phyloP scores from a whole-genome alignment of 495 filamentous ascomycete genomes.

The Letharia columbiana region DNA sequence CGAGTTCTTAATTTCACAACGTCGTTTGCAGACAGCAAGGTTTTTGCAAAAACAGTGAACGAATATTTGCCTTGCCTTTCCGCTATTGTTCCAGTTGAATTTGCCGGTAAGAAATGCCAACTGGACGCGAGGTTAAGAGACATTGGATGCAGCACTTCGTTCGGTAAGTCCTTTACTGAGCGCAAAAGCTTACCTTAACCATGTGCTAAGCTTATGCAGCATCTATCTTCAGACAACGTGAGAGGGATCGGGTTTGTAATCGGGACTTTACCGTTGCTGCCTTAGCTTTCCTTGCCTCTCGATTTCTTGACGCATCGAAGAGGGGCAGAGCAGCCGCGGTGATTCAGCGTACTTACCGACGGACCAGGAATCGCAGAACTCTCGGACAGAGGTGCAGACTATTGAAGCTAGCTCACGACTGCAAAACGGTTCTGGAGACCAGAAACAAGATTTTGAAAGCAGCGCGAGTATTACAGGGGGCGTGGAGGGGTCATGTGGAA shows the following conservation, averaged over 20 bases:
- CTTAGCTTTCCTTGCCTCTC: slow-evolving; percentile 55
- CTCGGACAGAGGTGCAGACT: slow-evolving; percentile 35
- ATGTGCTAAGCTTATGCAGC: slow-evolving; percentile 24
- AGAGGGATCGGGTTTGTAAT: slow-evolving; percentile 34
- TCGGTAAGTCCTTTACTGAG: slow-evolving; percentile 10
- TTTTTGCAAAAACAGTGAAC: slow-evolving; percentile 51
- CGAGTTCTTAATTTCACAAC: slow-evolving; percentile 50
- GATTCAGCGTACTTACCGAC: slow-evolving; percentile 40
- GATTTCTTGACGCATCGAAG: slow-evolving; percentile 46
- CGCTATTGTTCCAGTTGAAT: not conserved
- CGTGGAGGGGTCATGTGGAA: slow-evolving; percentile 34
- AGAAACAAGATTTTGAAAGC: slow-evolving; percentile 41
- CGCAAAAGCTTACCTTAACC: no score
- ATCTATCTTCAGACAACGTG: slow-evolving; percentile 27
- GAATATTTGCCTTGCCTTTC: slow-evolving; percentile 43
- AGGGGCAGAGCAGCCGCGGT: slow-evolving; percentile 37
- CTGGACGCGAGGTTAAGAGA: slow-evolving; percentile 28
- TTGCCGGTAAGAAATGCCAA: not conserved
- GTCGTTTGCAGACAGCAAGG: slow-evolving; percentile 48
- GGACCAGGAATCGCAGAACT: slow-evolving; percentile 26
- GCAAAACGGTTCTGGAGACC: slow-evolving; percentile 36
- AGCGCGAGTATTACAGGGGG: slow-evolving; percentile 40
- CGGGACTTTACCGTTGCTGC: slow-evolving; percentile 45
- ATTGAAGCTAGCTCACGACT: slow-evolving; percentile 38
- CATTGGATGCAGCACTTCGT: slow-evolving; percentile 32